A percentile compares a stretch with the other conserved stretches of the same genome.
These are phyloP conservation scores for Eimeria brunetti DNA, from an alignment of 169 alveolate genomes.

Conservation along the genomic window DNA sequence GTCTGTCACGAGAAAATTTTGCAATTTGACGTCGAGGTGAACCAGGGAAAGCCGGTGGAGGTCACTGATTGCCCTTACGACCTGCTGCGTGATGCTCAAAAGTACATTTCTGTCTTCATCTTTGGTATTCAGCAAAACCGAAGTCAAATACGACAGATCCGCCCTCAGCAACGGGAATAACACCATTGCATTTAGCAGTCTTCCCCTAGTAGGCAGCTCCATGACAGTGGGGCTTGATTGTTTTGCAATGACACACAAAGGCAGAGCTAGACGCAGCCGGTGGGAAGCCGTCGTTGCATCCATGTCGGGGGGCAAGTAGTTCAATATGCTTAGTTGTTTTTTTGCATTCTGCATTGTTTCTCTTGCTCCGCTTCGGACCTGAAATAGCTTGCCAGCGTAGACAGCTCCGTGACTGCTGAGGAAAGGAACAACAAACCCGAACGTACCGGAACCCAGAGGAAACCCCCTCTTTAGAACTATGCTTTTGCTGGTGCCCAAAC, in stretches of 20 bases:
- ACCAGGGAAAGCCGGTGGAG: conserved; percentile 11
- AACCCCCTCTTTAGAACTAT: conserved; percentile 9
- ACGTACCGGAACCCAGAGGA: conserved; percentile 7
- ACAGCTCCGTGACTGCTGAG: background rate
- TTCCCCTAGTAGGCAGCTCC: background rate
- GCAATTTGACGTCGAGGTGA: conserved; percentile 51
- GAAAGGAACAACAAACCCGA: conserved; percentile 10
- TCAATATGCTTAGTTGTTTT: background rate
- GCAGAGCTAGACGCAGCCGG: background rate
- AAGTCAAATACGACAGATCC: conserved; percentile 13
- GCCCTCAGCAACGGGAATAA: background rate
- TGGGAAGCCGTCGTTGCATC: conserved; percentile 38
- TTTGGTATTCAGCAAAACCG: background rate
- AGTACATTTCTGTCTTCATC: conserved; percentile 1
- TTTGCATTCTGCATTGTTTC: background rate
- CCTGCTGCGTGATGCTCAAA: conserved; percentile 49
- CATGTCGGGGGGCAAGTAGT: background rate
- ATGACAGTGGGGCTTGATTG: background rate
- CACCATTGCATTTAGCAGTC: background rate
- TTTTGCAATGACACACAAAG: background rate
- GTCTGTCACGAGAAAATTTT: conserved; percentile 20
- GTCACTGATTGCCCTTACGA: conserved; percentile 13
- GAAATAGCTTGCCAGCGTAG: conserved; percentile 32
- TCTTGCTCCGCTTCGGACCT: background rate
- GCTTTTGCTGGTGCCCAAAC: background rate